phyloP scores from a whole-genome alignment of 2,329 filamentous ascomycete species.

The Colletotrichum plurivorum region DNA sequence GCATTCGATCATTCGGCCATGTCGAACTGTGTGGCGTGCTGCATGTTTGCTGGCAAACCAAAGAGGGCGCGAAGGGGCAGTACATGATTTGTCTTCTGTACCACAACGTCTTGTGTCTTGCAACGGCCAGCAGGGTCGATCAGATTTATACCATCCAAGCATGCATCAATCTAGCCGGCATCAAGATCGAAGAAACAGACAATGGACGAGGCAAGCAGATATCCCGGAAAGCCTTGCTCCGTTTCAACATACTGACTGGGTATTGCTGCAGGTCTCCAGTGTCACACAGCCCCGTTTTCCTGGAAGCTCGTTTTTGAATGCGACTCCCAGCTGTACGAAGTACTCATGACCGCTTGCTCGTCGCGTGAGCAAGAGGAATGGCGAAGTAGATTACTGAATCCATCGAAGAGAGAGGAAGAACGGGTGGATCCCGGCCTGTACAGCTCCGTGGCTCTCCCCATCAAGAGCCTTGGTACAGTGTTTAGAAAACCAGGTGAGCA shows the following conservation, averaged over 20 bases:
- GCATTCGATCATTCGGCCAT: constrained; percentile 86
- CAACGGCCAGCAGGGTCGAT: constrained; percentile 74
- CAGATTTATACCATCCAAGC: constrained; percentile 81
- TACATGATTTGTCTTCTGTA: constrained; percentile 93
- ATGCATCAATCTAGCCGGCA: constrained; percentile 77
- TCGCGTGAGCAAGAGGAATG: constrained; percentile 84
- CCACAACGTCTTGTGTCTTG: constrained; percentile 82
- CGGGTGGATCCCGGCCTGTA: constrained; percentile 65
- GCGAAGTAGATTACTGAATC: constrained; percentile 75
- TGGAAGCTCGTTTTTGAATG: constrained; percentile 94
- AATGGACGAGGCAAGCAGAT: constrained; percentile 77
- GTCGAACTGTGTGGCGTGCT: constrained; percentile 86
- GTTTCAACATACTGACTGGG: constrained; percentile 39
- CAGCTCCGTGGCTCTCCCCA: constrained; percentile 76
- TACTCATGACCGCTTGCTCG: constrained; percentile 90
- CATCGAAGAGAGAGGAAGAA: constrained; percentile 63
- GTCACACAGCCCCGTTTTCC: constrained; percentile 86
- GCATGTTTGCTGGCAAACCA: constrained; percentile 85
- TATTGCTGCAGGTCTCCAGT: constrained; percentile 80
- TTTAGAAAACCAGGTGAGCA: constrained; percentile 78
- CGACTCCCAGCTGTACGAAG: constrained; percentile 82
- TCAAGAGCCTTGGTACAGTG: constrained; percentile 81
- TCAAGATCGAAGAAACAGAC: constrained; percentile 79
- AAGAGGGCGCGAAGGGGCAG: constrained; percentile 76
- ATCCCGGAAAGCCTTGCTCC: background rate